These are phyloP conservation scores for Fimicolochytrium jonesii DNA, from an alignment of 192 early-diverging fungal species.

Conservation along the genomic window DNA sequence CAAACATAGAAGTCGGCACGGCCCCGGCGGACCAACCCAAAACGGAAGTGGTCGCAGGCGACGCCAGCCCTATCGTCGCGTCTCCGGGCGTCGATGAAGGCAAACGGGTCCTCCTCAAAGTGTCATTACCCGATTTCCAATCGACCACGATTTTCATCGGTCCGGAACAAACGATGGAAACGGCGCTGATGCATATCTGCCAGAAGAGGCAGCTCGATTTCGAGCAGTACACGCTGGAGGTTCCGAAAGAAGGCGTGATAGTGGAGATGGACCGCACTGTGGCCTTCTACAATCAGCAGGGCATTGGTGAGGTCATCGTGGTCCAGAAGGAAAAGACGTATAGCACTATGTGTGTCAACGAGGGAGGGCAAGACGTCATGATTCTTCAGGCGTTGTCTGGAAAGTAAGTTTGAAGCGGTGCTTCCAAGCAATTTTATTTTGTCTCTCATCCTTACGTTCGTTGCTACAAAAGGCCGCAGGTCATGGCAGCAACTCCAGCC, in stretches of 20 bases:
- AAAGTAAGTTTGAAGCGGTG: constrained; percentile 43
- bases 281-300: constrained; percentile 29
- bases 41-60: too few relatives aligned
- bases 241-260: constrained; percentile 20
- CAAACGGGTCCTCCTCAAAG: constrained; percentile 22
- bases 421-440: too few relatives aligned
- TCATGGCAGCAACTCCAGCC: constrained; percentile 51
- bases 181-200: constrained; percentile 38
- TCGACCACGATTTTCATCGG: constrained; percentile 31
- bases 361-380: constrained; percentile 49
- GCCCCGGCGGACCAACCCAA: too few relatives aligned
- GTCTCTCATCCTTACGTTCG: background rate
- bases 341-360: constrained; percentile 40
- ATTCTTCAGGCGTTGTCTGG: constrained; percentile 38
- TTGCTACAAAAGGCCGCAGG: constrained; percentile 30
- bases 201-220: constrained; percentile 35
- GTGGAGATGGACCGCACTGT: constrained; percentile 48
- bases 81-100: constrained; percentile 11
- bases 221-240: constrained; percentile 35
- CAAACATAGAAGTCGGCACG: constrained; percentile 24
- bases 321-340: constrained; percentile 49
- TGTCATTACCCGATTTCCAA: constrained; percentile 31
- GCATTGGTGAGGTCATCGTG: constrained; percentile 35
- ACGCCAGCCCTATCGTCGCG: too few relatives aligned
- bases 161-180: constrained; percentile 38